A percentile compares a stretch with the other conserved stretches of the same genome.
These are phyloP conservation scores for Boletus sp. DNA, from an alignment of 1,284 basidiomycete genomes.

Conservation along the genomic window DNA sequence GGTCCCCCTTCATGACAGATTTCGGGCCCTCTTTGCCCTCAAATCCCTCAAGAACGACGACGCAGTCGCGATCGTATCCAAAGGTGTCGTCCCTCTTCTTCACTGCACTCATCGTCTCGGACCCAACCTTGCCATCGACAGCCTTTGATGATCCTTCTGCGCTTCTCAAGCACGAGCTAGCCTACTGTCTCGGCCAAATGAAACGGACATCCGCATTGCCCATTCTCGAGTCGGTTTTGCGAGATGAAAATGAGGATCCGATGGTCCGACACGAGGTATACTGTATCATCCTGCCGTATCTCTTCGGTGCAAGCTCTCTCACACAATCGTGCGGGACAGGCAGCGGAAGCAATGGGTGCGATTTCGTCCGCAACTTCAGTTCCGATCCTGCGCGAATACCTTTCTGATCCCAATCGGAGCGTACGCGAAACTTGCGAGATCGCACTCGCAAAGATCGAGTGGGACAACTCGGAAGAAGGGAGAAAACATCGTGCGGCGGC, in stretches of 20 bases:
- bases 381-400: conserved; percentile 70
- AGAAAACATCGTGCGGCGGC: conserved; percentile 37
- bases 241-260: conserved; percentile 72
- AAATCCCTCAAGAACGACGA: conserved; percentile 81
- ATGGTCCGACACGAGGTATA: conserved; percentile 97
- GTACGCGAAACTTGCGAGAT: conserved; percentile 98
- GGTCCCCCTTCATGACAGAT: conserved; percentile 83
- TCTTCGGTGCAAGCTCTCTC: not conserved
- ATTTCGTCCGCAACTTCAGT: conserved; percentile 73
- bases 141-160: conserved; percentile 88
- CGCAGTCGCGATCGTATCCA: conserved; percentile 82
- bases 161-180: conserved; percentile 94
- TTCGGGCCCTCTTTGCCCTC: conserved; percentile 90
- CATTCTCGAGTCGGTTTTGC: conserved; percentile 74
- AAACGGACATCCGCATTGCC: conserved; percentile 73
- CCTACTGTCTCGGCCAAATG: conserved; percentile 96
- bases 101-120: not conserved
- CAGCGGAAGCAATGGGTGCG: conserved; percentile 97
- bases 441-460: conserved; percentile 92
- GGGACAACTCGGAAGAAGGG: conserved; percentile 81
- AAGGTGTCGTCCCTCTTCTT: conserved; percentile 49
- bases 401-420: conserved; percentile 70
- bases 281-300: conserved; percentile 9
- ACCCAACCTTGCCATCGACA: conserved; percentile 31
- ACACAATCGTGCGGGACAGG: conserved; percentile 44